Percentiles rank a stretch among this genome's conserved stretches.
Evolutionary conservation across 179 eudicot species (phyloP).

Genomic region (Nepenthes alata): DNA sequence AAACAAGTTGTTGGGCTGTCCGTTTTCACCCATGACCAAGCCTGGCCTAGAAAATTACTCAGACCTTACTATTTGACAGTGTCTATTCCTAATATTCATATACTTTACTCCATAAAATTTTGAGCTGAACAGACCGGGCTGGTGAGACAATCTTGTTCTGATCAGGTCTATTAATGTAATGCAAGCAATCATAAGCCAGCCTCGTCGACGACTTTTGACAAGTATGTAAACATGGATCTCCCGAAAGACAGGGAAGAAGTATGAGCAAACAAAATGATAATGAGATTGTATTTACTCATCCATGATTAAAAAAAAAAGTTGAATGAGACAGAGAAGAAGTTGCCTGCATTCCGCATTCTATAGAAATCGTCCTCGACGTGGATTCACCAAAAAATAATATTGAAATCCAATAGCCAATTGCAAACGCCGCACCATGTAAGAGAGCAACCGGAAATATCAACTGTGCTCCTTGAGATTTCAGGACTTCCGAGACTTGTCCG

Average conservation of each 20-base stretch:
- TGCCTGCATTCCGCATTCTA: slow-evolving; percentile 99
- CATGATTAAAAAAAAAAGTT: neutral
- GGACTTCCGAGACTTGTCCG: slow-evolving; percentile 91
- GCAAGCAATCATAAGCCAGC: too few species aligned
- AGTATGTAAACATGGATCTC: too few species aligned
- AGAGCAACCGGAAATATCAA: slow-evolving; percentile 73
- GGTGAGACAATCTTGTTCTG: too few species aligned
- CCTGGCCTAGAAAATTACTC: too few species aligned
- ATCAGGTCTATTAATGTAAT: too few species aligned
- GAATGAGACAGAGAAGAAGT: neutral
- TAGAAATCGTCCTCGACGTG: slow-evolving; percentile 91
- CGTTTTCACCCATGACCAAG: too few species aligned
- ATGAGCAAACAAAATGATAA: neutral
- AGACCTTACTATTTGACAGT: too few species aligned
- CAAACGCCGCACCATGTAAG: slow-evolving; percentile 84
- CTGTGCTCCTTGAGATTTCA: slow-evolving; percentile 87
- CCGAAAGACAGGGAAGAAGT: neutral
- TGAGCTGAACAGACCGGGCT: too few species aligned
- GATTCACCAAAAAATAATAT: slow-evolving; percentile 89
- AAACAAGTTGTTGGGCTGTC: too few species aligned
- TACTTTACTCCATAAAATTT: too few species aligned
- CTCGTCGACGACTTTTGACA: too few species aligned
- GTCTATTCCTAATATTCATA: too few species aligned
- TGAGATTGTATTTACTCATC: neutral
- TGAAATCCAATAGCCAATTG: slow-evolving; percentile 71